Evolutionary conservation across 192 early-diverging fungal species (phyloP), one percentile per base, ranked within the genome.

Genomic region (Umbelopsis ramanniana): DNA sequence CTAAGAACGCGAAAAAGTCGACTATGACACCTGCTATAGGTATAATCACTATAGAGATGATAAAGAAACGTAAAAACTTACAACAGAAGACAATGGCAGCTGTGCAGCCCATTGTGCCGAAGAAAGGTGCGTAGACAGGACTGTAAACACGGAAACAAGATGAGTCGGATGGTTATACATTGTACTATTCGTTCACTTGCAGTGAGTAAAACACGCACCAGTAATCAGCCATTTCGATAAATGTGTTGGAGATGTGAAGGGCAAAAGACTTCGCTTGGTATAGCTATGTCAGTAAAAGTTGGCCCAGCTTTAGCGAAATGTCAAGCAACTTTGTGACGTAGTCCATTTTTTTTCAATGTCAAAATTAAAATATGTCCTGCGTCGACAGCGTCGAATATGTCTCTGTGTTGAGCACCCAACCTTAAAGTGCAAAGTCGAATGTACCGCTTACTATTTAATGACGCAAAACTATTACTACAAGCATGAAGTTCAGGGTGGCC

Each of bases 71-170:
- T 6, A 17, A 17, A 63, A 26, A 86, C 82, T 77, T 89, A 89
- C 86, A 87, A 81, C 89, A 90, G 74, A 97, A 93, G 63, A 97
- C 93, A 76, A 97, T 96, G 68, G 97, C 93, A 38, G 89, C 87
- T 26, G 92, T 93, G 78, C 93, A 95, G 46, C 97, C 97, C 48
- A 95, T 91, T 53, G 94, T 90, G 74, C 96, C 95, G 82, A 99
- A 96, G 89, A 99, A 94, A 48, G 97, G 93, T 70, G 97, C 88
- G 82, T 94, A 99, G 50, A 89, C 91, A 50, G 97, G 97, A 88
- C 97, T 74, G 53, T 55, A 76, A 70, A 70, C 46, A 24, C 67
- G 52, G 17, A 63, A 29, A 63, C 23, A 37, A 37, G 57, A 63
- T 63, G 57, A 63, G 57, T 63, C 57, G 57, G 4, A 2, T 63